These are phyloP conservation scores for Carex parvula DNA, from an alignment of 176 grass and related monocot species.

Conservation along the genomic window DNA sequence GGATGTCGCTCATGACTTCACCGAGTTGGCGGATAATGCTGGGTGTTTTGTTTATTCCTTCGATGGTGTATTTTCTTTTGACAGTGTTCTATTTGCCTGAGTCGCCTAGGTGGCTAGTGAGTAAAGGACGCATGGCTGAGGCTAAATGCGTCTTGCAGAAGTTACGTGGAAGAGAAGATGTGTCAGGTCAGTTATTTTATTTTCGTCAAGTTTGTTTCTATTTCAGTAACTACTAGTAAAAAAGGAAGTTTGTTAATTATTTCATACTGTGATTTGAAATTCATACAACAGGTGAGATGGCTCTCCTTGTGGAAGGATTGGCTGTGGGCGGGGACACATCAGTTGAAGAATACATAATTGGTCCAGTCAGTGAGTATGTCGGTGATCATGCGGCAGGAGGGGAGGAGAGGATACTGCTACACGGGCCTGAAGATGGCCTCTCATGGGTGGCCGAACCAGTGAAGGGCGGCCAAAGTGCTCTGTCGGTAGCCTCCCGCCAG, in stretches of 20 bases:
- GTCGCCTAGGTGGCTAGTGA: slow-evolving; percentile 91
- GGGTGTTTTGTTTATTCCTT: slow-evolving; percentile 70
- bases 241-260: not conserved
- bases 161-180: slow-evolving; percentile 68
- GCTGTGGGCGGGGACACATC: slow-evolving; percentile 65
- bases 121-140: slow-evolving; percentile 81
- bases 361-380: slow-evolving; percentile 37
- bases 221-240: not conserved
- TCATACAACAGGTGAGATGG: slow-evolving; percentile 62
- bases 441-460: slow-evolving; percentile 73
- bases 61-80: slow-evolving; percentile 61
- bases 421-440: slow-evolving; percentile 63
- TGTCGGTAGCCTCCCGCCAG: slow-evolving; percentile 56
- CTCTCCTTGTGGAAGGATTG: slow-evolving; percentile 93
- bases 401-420: slow-evolving; percentile 67
- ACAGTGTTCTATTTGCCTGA: slow-evolving; percentile 78
- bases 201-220: slow-evolving; percentile 1
- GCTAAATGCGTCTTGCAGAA: slow-evolving; percentile 77
- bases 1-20: slow-evolving; percentile 65
- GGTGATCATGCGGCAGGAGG: slow-evolving; percentile 49
- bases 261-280: not conserved
- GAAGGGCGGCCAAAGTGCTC: slow-evolving; percentile 74
- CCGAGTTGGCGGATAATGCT: slow-evolving; percentile 96
- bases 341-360: slow-evolving; percentile 93
- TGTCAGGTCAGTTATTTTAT: slow-evolving; percentile 62